Percentiles rank a stretch among this genome's conserved stretches.
phyloP scores from a whole-genome alignment of 1,139 yeast genomes.

The Candida anutae region DNA sequence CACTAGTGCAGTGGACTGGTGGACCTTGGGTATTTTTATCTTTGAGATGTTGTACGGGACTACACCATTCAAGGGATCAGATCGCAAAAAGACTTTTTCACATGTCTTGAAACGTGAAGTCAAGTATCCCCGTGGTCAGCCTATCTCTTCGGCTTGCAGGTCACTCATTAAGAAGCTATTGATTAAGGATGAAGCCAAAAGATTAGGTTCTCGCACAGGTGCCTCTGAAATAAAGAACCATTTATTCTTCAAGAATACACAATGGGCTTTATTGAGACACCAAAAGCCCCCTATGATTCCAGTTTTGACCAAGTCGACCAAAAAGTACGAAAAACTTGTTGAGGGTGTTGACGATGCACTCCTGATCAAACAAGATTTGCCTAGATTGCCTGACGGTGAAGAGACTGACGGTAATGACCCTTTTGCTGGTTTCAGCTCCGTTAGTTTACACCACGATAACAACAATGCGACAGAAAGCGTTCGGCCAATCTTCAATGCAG shows the following conservation, averaged over 20 bases:
- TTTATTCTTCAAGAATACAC: slow-evolving; percentile 80
- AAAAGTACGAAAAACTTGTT: slow-evolving; percentile 15
- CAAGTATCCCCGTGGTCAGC: slow-evolving; percentile 50
- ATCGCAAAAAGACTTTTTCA: slow-evolving; percentile 81
- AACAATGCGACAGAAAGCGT: slow-evolving; percentile 14
- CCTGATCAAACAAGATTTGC: background rate
- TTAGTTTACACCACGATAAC: slow-evolving; percentile 76
- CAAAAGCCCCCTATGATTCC: slow-evolving; percentile 96
- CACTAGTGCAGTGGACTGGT: slow-evolving; percentile 98
- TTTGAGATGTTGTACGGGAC: slow-evolving; percentile 94
- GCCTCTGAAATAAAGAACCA: slow-evolving; percentile 92
- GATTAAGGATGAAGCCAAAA: slow-evolving; percentile 79
- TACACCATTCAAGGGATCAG: slow-evolving; percentile 91
- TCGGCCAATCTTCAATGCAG: slow-evolving; percentile 33
- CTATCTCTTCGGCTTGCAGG: slow-evolving; percentile 68
- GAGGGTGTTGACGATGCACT: slow-evolving; percentile 19
- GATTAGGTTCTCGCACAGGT: slow-evolving; percentile 87
- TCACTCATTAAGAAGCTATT: slow-evolving; percentile 71
- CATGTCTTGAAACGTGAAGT: slow-evolving; percentile 82
- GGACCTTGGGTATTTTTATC: slow-evolving; percentile 90
- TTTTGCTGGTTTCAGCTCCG: slow-evolving; percentile 80
- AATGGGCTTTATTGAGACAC: slow-evolving; percentile 91
- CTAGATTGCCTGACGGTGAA: slow-evolving; percentile 2
- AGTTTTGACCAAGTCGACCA: slow-evolving; percentile 52
- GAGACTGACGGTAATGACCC: slow-evolving; percentile 51